Evolutionary conservation across 2,329 filamentous ascomycete species (phyloP), one percentile per base, ranked within the genome.

Genomic region (Fusarium sp.): DNA sequence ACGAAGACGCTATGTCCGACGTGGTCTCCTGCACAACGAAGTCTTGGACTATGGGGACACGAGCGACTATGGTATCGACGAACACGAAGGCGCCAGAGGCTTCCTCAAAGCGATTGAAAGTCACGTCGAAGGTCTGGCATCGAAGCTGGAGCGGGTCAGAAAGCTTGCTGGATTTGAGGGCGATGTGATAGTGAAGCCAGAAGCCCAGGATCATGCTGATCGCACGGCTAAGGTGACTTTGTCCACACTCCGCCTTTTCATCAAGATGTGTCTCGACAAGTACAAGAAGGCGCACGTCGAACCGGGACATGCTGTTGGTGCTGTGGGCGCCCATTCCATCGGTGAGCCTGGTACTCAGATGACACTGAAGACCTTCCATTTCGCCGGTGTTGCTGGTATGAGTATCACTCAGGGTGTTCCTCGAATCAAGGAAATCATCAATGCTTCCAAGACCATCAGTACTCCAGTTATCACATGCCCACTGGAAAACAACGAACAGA

Each of bases 351-450:
- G 96, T 81, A 99, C 96, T 1, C 96, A 99, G 83, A 99, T 99
- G 96, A 99, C 96, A 1, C 85, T 99, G 73, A 98, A 98, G 85
- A 98, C 96, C 80, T 98, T 98, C 91, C 96, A 98, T 93, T 99
- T 99, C 86, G 96, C 96, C 80, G 96, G 96, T 93, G 96, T 99
- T 73, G 96, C 96, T 49, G 96, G 96, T 82, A 98, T 99, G 96
- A 98, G 94, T 88, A 98, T 99, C 80, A 99, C 96, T 0, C 94
- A 98, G 80, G 96, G 96, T 93, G 96, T 99, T 8, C 96, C 96
- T 2, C 96, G 96, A 92, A 99, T 99, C 86, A 99, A 99, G 85
- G 96, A 99, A 87, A 99, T 99, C 76, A 99, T 99, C 91, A 99
- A 99, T 84, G 96, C 96, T 7, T 98, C 95, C 10, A 97, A 95